Evolutionary conservation across 2,329 filamentous ascomycete species (phyloP), one percentile per base, ranked within the genome.

Genomic region (Chrysoporthe austroafricana): DNA sequence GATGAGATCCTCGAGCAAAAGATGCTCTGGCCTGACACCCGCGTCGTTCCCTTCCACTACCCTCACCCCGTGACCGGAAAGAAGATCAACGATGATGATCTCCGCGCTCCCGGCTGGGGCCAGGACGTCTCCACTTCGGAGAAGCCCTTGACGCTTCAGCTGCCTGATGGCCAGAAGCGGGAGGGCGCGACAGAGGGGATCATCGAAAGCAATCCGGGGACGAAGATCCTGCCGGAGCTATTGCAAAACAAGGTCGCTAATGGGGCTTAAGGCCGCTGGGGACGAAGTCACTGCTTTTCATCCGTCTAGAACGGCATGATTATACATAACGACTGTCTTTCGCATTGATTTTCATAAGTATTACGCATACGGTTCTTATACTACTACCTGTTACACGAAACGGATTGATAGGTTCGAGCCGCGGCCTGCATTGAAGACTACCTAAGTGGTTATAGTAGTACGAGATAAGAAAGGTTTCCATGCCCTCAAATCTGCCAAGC

Each of bases 21-120:
- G 71, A 83, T 85, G 82, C 74, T 87, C 69, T 87, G 85, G 85
- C 85, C 85, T 0, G 84, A 86, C 71, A 85, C 83, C 5, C 79
- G 84, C 50, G 84, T 86, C 3, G 79, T 85, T 44, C 83, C 84
- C 0, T 85, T 85, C 74, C 84, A 86, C 71, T 85, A 86, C 70
- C 77, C 76, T 9, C 83, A 86, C 72, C 83, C 84, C 0, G 77
- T 85, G 16, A 85, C 84, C 11, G 83, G 83, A 6, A 76, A 80
- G 72, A 75, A 73, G 69, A 78, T 82, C 4, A 74, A 73, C 7
- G 78, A 79, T n/a, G 82, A 84, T 61, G 83, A 85, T 71, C 73
- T 85, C 73, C 79, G 81, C 68, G 83, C 84, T 34, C 84, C 83
- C 4, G 72, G 75, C 62, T 85, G 74, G 71, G 83, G 83, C 1